Conservation (phyloP, 441 rosid genomes). For the Raphanus hybrid region DNA sequence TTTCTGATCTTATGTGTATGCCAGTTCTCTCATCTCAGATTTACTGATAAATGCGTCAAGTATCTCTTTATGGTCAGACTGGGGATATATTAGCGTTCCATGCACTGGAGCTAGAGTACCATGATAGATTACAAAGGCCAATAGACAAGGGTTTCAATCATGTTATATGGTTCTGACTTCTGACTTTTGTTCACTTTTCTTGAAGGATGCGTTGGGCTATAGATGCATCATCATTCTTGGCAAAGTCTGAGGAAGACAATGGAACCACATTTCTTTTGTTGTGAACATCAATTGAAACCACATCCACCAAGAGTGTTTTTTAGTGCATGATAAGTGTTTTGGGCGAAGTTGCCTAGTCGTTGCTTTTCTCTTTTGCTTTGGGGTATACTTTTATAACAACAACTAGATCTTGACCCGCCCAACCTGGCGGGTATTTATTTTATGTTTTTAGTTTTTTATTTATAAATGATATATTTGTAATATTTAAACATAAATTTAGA, state of each 20-base stretch:
- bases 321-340: too few relatives aligned
- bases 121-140: neutral
- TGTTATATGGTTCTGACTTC: constrained; percentile 11
- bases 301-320: too few relatives aligned
- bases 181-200: constrained; percentile 10
- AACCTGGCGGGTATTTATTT: too few relatives aligned
- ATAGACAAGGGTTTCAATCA: constrained; percentile 3
- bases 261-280: neutral
- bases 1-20: constrained; percentile 1
- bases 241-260: neutral
- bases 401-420: too few relatives aligned
- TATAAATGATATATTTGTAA: too few relatives aligned
- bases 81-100: neutral
- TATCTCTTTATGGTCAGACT: neutral
- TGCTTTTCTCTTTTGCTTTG: too few relatives aligned
- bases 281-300: too few relatives aligned
- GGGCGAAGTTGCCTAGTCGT: too few relatives aligned
- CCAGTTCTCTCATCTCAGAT: constrained; percentile 11
- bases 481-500: too few relatives aligned
- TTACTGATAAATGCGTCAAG: neutral
- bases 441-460: too few relatives aligned
- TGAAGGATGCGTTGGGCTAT: neutral
- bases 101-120: constrained; percentile 14
- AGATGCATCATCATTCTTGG: neutral
- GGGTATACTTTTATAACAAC: too few relatives aligned